phyloP scores from a whole-genome alignment of 2,329 filamentous ascomycete species.

The Fusarium bulbicola region DNA sequence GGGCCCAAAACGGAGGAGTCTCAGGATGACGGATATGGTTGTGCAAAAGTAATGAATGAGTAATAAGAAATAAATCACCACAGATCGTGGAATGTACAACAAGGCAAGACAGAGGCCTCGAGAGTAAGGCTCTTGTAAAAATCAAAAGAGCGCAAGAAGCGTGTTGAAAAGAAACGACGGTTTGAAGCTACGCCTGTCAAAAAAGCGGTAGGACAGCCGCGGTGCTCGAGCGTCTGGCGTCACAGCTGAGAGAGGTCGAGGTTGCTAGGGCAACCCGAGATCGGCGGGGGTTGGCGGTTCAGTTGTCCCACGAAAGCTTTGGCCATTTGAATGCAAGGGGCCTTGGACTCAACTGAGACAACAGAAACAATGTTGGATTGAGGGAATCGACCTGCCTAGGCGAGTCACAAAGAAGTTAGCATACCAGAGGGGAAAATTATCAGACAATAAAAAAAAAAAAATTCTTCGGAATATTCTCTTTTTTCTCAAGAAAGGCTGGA shows the following conservation, averaged over 20 bases:
- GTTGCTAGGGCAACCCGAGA: conserved; percentile 24
- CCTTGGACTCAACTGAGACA: conserved; percentile 12
- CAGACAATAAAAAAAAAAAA: neutral
- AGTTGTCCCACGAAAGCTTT: conserved; percentile 24
- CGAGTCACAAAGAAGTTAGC: neutral
- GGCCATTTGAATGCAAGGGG: conserved; percentile 13
- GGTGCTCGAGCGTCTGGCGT: conserved; percentile 27
- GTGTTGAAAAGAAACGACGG: conserved; percentile 24
- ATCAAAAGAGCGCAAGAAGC: conserved; percentile 24
- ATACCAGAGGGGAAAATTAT: neutral
- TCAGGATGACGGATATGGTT: conserved; percentile 1
- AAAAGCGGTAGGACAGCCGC: conserved; percentile 36
- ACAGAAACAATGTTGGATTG: conserved; percentile 3
- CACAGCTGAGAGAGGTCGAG: conserved; percentile 12
- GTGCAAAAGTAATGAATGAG: conserved; percentile 1
- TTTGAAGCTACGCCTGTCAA: conserved; percentile 36
- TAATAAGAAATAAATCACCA: conserved; percentile 18
- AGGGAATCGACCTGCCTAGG: neutral
- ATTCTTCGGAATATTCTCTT: neutral
- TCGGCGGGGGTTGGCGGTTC: conserved; percentile 22
- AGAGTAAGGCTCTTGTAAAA: conserved; percentile 13
- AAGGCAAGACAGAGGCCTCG: conserved; percentile 23
- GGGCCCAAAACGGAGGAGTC: conserved; percentile 5
- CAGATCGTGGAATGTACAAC: conserved; percentile 2
- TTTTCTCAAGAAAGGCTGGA: neutral